These are phyloP conservation scores for Sechiopsis laciniata DNA, from an alignment of 306 rosid genomes.

Conservation along the genomic window DNA sequence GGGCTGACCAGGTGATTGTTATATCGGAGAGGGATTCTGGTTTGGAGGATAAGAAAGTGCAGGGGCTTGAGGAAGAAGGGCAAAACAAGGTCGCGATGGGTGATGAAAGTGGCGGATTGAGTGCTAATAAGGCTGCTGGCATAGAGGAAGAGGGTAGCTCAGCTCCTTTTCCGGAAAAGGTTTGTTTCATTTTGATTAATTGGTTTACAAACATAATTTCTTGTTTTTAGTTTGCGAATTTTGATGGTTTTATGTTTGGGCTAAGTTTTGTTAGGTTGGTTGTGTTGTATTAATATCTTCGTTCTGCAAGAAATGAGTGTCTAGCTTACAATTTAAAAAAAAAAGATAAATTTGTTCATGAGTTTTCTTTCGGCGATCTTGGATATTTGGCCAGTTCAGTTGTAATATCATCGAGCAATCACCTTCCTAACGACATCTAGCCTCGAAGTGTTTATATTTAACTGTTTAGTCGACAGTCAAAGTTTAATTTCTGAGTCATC, in stretches of 20 bases:
- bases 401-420: constrained; percentile 10
- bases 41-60: constrained; percentile 25
- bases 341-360: no score
- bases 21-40: constrained; percentile 48
- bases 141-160: constrained; percentile 74
- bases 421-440: background rate
- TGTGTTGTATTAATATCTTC: background rate
- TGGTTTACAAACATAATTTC: background rate
- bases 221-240: background rate
- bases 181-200: constrained; percentile 15
- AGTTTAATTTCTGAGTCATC: constrained; percentile 6
- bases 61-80: constrained; percentile 24
- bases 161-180: constrained; percentile 90
- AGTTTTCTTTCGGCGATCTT: no score
- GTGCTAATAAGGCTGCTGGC: constrained; percentile 75
- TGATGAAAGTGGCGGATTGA: constrained; percentile 81
- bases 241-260: background rate
- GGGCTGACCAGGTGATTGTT: constrained; percentile 41
- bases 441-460: background rate
- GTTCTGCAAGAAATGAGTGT: background rate
- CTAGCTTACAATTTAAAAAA: background rate
- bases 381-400: background rate
- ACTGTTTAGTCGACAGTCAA: background rate
- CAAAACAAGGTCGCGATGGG: constrained; percentile 51
- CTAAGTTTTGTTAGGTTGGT: background rate